Base-by-base conservation (phyloP, 2,329 filamentous ascomycete genomes). In the Penicillium nordicum region DNA sequence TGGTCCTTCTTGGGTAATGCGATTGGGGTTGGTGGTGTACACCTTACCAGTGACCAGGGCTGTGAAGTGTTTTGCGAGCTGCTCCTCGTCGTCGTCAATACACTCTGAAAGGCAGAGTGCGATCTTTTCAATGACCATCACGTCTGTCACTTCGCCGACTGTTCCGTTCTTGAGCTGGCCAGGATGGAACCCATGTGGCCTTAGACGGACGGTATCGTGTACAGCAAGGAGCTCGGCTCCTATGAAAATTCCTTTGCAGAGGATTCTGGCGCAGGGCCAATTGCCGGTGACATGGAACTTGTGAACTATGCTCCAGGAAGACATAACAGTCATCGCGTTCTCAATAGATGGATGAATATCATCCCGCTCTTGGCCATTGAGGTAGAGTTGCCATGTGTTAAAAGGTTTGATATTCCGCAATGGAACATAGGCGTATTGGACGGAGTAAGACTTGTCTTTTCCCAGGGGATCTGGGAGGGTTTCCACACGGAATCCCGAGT, bases 401-500 rank as follows among this genome's bases (percentile, higher is more conserved):
- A 87, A 80, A 0, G 84, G 84, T 16, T 83, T 79, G 12, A 82
- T 80, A 32, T 78, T 76, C 44, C 80, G 76, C 4, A 85, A 59
- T 0, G 78, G 77, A 2, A 86, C 74, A 59, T 85, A 85, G 56
- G 76, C 80, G 63, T 83, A 80, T 55, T 81, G 80, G 53, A 80
- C 77, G 0, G 80, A 82, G 3, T 77, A 71, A 6, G 73, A 72
- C 63, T 86, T 86, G 61, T 82, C 74, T 0, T 70, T 59, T 16
- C 74, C 72, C 59, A 82, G 79, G 0, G 80, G 79, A 57, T 83
- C 71, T 0, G 83, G 78, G 12, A 85, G 69, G 0, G 81, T 82
- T 61, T 87, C 84, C 1, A 87, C 73, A 0, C 84, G 79, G 55
- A 84, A 81, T 0, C 83, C 83, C 27, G 79, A 79, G 55, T 78